A percentile compares a stretch with the other conserved stretches of the same genome.
phyloP scores from a whole-genome alignment of 345 rosid species.

The Brassica carinata region DNA sequence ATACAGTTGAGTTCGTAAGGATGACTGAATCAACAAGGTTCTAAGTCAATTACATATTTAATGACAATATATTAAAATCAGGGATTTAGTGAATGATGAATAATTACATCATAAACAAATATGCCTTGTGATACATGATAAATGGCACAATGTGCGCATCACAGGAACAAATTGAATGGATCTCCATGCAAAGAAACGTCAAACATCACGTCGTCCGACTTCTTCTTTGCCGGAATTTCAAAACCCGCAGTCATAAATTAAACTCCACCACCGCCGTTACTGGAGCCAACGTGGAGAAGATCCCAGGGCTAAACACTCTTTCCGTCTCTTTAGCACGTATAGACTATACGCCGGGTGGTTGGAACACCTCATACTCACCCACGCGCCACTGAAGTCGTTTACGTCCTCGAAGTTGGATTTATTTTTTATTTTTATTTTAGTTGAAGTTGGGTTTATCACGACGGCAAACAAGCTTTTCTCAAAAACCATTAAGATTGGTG shows the following conservation, averaged over 20 bases:
- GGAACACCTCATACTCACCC: conserved; percentile 72
- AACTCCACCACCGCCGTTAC: conserved; percentile 50
- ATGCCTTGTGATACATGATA: background rate
- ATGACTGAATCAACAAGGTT: background rate
- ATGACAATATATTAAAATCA: background rate
- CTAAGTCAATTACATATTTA: background rate
- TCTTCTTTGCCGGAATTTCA: conserved; percentile 57
- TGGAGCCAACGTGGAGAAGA: conserved; percentile 54
- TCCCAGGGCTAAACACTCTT: conserved; percentile 68
- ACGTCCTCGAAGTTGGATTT: conserved; percentile 57
- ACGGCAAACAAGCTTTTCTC: conserved; percentile 55
- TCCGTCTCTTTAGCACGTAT: conserved; percentile 64
- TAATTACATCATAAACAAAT: background rate
- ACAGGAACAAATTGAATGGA: conserved; percentile 61
- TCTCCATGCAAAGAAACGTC: conserved; percentile 57
- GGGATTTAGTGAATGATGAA: too few species aligned
- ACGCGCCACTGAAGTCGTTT: conserved; percentile 63
- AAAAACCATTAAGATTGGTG: conserved; percentile 55
- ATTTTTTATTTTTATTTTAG: too few species aligned
- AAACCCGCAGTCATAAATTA: conserved; percentile 46
- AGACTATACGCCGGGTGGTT: conserved; percentile 57
- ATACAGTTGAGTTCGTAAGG: background rate
- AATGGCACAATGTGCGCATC: background rate
- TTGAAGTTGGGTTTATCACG: conserved; percentile 68
- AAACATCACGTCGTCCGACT: conserved; percentile 55